Evolutionary conservation across 148 eudicot genomes (phyloP).

Genomic region (Spergularia bocconei): DNA sequence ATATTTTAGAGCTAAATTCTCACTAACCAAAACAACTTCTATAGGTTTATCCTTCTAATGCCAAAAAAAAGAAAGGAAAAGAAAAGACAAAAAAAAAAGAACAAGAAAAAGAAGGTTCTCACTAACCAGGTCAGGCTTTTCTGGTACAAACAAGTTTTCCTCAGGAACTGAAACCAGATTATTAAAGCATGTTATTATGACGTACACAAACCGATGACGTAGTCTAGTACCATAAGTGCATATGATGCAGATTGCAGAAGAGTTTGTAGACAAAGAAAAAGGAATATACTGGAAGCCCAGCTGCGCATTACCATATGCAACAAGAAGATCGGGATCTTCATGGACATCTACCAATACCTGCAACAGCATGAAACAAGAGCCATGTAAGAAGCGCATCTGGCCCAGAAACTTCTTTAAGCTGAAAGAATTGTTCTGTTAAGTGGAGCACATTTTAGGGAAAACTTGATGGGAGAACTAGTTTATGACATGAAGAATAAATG

Average conservation of each 20-base stretch:
- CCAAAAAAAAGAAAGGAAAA: too few species aligned
- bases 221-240: not conserved
- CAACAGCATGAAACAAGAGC: constrained; percentile 23
- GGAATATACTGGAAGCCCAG: not conserved
- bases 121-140: constrained; percentile 71
- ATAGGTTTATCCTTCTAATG: too few species aligned
- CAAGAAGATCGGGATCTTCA: constrained; percentile 71
- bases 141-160: constrained; percentile 74
- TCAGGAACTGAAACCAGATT: constrained; percentile 69
- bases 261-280: not conserved
- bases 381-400: not conserved
- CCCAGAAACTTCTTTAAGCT: not conserved
- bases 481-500: not conserved
- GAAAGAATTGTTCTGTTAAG: not conserved
- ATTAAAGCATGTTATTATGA: not conserved
- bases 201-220: not conserved
- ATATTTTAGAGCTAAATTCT: not conserved
- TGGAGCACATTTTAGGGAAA: not conserved
- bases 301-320: constrained; percentile 70
- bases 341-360: constrained; percentile 89
- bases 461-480: not conserved
- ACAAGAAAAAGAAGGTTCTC: not conserved
- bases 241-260: not conserved
- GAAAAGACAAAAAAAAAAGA: too few species aligned
- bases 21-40: too few species aligned